A percentile compares a stretch with the other conserved stretches of the same genome.
Conservation (phyloP, 148 eudicot species). For the Cornus florida region DNA sequence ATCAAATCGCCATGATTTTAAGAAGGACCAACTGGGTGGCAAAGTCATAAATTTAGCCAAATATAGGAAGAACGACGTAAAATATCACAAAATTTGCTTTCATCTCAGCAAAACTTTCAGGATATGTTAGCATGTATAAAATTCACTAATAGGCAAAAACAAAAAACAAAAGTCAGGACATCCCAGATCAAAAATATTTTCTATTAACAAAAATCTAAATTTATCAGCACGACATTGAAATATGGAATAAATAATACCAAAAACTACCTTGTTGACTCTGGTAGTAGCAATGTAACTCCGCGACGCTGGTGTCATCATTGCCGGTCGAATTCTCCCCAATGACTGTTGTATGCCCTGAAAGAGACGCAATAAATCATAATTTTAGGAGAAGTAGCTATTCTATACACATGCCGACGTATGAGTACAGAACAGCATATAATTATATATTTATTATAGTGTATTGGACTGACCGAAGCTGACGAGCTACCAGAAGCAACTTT, state of each 20-base stretch:
- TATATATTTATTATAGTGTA: background rate
- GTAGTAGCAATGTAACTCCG: constrained; percentile 1
- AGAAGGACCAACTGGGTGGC: background rate
- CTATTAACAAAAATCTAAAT: too few relatives aligned
- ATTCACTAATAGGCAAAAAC: background rate
- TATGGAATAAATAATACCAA: background rate
- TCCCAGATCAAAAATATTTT: background rate
- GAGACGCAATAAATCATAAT: background rate
- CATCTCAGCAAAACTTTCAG: too few relatives aligned
- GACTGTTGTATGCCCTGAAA: constrained; percentile 6
- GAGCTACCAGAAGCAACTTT: constrained; percentile 7
- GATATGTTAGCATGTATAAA: too few relatives aligned
- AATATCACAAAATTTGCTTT: too few relatives aligned
- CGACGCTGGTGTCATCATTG: background rate
- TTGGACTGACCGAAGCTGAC: constrained; percentile 1
- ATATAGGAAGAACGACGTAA: background rate
- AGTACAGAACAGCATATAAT: background rate
- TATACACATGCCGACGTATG: background rate
- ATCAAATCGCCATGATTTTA: background rate
- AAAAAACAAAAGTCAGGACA: too few relatives aligned
- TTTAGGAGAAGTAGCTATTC: background rate
- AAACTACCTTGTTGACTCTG: constrained; percentile 4
- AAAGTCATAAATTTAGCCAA: background rate
- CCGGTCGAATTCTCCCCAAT: constrained; percentile 2
- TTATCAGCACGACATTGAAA: background rate